Conservation (phyloP, 2,329 filamentous ascomycete genomes). For the Pyricularia grisea region DNA sequence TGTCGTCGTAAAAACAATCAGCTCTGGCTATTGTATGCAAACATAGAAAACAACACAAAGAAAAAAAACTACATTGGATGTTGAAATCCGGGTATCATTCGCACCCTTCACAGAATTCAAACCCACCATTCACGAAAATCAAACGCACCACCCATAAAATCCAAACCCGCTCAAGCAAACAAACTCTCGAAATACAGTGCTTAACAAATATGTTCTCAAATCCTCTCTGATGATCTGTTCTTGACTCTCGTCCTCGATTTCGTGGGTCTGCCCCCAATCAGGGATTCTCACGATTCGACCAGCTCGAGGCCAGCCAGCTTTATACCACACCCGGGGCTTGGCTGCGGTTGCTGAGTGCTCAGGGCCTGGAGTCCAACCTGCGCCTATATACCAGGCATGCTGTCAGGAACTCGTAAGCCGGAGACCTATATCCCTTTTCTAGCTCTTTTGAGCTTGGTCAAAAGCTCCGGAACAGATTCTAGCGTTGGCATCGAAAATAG, state of each 20-base stretch:
- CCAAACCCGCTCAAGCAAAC: too few species aligned
- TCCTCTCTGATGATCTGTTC: not conserved
- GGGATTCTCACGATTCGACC: not conserved
- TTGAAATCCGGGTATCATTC: not conserved
- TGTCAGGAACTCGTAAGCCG: not conserved
- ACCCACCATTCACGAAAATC: not conserved
- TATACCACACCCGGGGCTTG: not conserved
- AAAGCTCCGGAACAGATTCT: not conserved
- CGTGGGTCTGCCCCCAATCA: not conserved
- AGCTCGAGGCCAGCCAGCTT: not conserved
- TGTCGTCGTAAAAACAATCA: not conserved
- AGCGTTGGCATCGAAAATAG: too few species aligned
- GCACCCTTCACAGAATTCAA: not conserved
- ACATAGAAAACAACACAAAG: not conserved
- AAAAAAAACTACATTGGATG: not conserved
- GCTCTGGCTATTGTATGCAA: not conserved
- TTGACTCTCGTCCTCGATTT: not conserved
- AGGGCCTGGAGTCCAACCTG: not conserved
- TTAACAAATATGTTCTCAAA: not conserved
- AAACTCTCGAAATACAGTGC: not conserved
- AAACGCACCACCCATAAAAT: not conserved
- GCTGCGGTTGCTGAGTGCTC: not conserved
- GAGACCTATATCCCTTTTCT: not conserved
- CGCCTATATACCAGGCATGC: not conserved
- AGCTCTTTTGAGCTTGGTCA: not conserved